Percentiles rank a stretch among this genome's conserved stretches.
Evolutionary conservation across 495 filamentous ascomycete genomes (phyloP).

Genomic region (Penicillium flavigenum): DNA sequence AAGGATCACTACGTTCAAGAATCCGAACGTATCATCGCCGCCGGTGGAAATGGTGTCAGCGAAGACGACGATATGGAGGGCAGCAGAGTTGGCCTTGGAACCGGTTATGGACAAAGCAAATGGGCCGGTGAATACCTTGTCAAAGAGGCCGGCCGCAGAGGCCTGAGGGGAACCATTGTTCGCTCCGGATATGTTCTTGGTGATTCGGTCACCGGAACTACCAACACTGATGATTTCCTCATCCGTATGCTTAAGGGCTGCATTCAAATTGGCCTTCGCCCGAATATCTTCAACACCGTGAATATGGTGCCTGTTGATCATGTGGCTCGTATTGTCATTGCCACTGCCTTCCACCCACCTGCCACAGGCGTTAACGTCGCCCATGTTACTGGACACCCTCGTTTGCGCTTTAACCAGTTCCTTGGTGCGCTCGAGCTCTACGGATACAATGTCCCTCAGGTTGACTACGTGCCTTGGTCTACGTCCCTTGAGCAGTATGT

Average conservation of each 20-base stretch:
- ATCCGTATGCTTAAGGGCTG: constrained; percentile 88
- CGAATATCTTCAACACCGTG: constrained; percentile 81
- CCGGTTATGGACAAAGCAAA: constrained; percentile 91
- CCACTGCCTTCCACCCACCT: constrained; percentile 63
- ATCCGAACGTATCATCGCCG: constrained; percentile 57
- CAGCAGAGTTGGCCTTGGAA: constrained; percentile 63
- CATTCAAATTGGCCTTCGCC: constrained; percentile 70
- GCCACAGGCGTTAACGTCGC: constrained; percentile 55
- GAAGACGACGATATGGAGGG: constrained; percentile 68
- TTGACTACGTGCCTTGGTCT: constrained; percentile 59
- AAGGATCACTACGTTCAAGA: constrained; percentile 74
- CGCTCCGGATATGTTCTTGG: constrained; percentile 87
- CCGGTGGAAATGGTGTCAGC: constrained; percentile 53
- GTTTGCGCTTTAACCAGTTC: constrained; percentile 77
- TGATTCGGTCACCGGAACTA: constrained; percentile 66
- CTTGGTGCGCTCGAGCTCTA: constrained; percentile 68
- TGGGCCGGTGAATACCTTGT: constrained; percentile 81
- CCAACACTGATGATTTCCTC: constrained; percentile 90
- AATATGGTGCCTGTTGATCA: constrained; percentile 90
- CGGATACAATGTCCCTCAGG: constrained; percentile 71
- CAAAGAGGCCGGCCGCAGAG: constrained; percentile 73
- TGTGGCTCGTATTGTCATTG: constrained; percentile 76
- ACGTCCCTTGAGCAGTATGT: constrained; percentile 62
- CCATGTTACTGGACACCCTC: constrained; percentile 81
- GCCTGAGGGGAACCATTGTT: constrained; percentile 72